These are phyloP conservation scores for Gentiana dahurica DNA, from an alignment of 257 asterid species.

Conservation along the genomic window DNA sequence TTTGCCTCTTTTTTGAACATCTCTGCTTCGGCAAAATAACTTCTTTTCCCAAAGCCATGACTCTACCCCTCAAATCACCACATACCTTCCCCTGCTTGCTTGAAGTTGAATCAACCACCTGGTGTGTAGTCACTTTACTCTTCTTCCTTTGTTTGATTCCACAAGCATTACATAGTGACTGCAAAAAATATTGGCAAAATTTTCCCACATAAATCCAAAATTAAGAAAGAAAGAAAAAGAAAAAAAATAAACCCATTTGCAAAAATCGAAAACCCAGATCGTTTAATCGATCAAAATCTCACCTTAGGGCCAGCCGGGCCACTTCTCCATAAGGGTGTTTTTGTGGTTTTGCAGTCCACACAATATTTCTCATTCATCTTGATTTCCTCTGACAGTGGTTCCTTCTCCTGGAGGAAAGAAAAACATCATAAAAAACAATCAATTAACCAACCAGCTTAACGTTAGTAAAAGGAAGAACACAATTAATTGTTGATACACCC, in stretches of 20 bases:
- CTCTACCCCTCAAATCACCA: constrained; percentile 22
- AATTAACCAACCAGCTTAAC: neutral
- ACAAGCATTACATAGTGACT: constrained; percentile 77
- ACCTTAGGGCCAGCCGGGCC: constrained; percentile 82
- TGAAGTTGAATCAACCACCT: neutral
- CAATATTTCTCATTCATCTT: constrained; percentile 27
- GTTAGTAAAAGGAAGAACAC: neutral
- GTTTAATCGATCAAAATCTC: constrained; percentile 1
- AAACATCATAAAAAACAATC: neutral
- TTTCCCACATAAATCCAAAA: neutral
- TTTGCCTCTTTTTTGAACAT: constrained; percentile 16
- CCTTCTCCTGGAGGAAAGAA: constrained; percentile 20
- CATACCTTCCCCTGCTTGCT: constrained; percentile 8
- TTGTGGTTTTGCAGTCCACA: constrained; percentile 51
- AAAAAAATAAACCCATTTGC: neutral
- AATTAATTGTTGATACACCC: neutral
- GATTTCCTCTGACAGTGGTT: constrained; percentile 15
- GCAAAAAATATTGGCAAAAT: neutral
- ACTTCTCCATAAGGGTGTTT: constrained; percentile 71
- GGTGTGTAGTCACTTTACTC: constrained; percentile 1
- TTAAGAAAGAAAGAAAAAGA: neutral
- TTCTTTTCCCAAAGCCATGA: constrained; percentile 35
- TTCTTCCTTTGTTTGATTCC: constrained; percentile 63
- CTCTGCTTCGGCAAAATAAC: constrained; percentile 24
- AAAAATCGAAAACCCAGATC: neutral